Base-by-base conservation (phyloP, 2,329 filamentous ascomycete species). In the Orbilia quercus region DNA sequence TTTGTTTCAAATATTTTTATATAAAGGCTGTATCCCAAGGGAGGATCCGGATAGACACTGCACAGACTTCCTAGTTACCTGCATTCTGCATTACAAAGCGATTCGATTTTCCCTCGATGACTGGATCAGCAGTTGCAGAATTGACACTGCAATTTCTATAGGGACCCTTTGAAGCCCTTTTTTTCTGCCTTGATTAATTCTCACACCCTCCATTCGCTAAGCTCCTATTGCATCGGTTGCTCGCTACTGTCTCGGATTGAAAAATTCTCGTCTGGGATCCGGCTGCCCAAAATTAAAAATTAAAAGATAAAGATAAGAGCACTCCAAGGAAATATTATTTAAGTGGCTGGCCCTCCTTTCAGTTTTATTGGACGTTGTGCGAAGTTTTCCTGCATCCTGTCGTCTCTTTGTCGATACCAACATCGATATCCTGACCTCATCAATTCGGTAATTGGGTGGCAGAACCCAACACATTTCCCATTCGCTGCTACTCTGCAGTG, bases 61-160 rank as follows among this genome's bases (percentile, higher is more conserved):
- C 48, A 53, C 18, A 53, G 25, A 23, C 16, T 9, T 7, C 25
- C 23, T 9, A 31, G 28, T 31, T 31, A 36, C 48, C 5, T 36
- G 48, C 48, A 53, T 53, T 53, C 20, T 36, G 48, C 48, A 53
- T 53, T 53, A 36, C 48, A 36, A 53, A 53, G 14, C 48, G 48
- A 22, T 12, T 36, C 9, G 18, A 14, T n/a, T n/a, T n/a, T n/a
- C n/a, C n/a, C n/a, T 53, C 23, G 23, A 12, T 53, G 48, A 53
- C 48, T 53, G 7, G 45, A 50, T 50, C 45, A 50, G 22, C 45
- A 20, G 3, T 50, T 28, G 45, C 45, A 50, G 45, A 25, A 28
- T 53, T 36, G 48, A 53, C n/a, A 28, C 48, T 53, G 23, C 23
- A 14, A 36, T 53, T 34, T 20, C 20, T 53, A 53, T 53, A 53